phyloP scores from a whole-genome alignment of 768 basidiomycete genomes.

The Trametes punicea region DNA sequence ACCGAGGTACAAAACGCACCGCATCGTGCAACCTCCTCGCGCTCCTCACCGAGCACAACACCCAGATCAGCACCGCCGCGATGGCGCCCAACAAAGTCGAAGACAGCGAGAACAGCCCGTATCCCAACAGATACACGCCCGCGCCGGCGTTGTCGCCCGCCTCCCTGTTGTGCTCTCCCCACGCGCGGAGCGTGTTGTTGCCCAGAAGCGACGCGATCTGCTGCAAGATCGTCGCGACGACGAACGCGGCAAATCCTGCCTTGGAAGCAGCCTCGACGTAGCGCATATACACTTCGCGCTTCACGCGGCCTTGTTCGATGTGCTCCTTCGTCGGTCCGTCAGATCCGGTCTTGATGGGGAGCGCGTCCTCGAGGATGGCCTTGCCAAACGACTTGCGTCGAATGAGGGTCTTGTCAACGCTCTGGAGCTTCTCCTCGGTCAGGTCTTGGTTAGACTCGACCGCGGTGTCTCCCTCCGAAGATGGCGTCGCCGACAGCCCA shows the following conservation, averaged over 20 bases:
- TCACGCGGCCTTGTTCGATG: constrained; percentile 78
- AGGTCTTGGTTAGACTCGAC: constrained; percentile 22
- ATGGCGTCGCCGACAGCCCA: constrained; percentile 28
- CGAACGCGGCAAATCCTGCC: constrained; percentile 56
- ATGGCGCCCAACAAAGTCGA: constrained; percentile 52
- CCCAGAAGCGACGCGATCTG: constrained; percentile 61
- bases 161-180: constrained; percentile 76
- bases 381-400: constrained; percentile 57
- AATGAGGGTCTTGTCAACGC: constrained; percentile 53
- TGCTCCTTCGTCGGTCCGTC: constrained; percentile 64
- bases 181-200: constrained; percentile 68
- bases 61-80: constrained; percentile 67
- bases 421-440: constrained; percentile 28
- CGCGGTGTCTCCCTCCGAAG: constrained; percentile 24
- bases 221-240: constrained; percentile 49
- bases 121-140: constrained; percentile 54
- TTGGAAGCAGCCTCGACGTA: constrained; percentile 82
- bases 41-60: constrained; percentile 72
- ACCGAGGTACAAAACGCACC: constrained; percentile 45
- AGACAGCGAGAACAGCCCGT: constrained; percentile 64
- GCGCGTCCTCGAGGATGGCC: constrained; percentile 45
- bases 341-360: constrained; percentile 38
- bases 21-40: constrained; percentile 74
- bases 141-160: constrained; percentile 57
- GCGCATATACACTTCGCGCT: constrained; percentile 65